Conservation (phyloP, 139 green algal species). For the Chlorella sp. region DNA sequence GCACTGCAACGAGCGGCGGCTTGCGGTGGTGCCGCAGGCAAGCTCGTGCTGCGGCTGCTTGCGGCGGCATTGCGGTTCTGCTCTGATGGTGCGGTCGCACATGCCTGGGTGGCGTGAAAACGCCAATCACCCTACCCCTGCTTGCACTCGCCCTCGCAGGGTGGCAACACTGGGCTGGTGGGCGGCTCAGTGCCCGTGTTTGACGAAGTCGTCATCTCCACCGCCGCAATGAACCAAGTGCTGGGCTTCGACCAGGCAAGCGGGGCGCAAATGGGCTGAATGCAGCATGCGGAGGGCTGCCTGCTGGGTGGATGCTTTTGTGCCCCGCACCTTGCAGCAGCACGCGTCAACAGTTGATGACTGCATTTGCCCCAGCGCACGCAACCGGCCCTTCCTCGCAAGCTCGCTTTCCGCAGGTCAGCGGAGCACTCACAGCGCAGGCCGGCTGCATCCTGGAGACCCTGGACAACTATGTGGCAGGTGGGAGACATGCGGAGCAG, state of each 20-base stretch:
- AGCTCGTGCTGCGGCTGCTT: too few relatives aligned
- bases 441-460: slow-evolving; percentile 88
- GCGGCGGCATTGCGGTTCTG: too few relatives aligned
- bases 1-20: slow-evolving; percentile 75
- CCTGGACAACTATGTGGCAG: slow-evolving; percentile 73
- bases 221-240: slow-evolving; percentile 69
- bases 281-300: too few relatives aligned
- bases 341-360: too few relatives aligned
- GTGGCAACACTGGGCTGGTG: slow-evolving; percentile 97
- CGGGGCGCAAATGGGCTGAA: too few relatives aligned
- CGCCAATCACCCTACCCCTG: not conserved
- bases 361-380: too few relatives aligned
- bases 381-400: too few relatives aligned
- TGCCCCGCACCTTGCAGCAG: too few relatives aligned
- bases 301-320: too few relatives aligned
- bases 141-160: slow-evolving; percentile 51
- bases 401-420: too few relatives aligned
- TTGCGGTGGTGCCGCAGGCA: slow-evolving; percentile 90
- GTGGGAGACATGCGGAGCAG: not conserved
- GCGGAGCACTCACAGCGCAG: slow-evolving; percentile 77
- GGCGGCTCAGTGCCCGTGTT: slow-evolving; percentile 89
- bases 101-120: too few relatives aligned
- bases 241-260: slow-evolving; percentile 27
- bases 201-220: slow-evolving; percentile 91
- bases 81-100: too few relatives aligned